Evolutionary conservation across 2,329 filamentous ascomycete genomes (phyloP).

Genomic region (Fusarium buharicum): DNA sequence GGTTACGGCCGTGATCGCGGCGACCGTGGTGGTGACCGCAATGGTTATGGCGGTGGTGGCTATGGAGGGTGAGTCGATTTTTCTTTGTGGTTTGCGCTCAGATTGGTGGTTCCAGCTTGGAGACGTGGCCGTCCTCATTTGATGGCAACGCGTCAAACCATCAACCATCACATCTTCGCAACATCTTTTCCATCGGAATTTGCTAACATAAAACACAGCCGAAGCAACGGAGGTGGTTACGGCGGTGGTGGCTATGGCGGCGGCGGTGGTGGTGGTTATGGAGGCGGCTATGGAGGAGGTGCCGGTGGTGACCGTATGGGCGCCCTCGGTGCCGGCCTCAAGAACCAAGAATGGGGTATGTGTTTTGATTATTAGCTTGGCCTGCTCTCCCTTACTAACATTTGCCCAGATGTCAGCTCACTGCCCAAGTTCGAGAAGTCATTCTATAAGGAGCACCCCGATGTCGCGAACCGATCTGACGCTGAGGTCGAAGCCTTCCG

Average conservation of each 20-base stretch:
- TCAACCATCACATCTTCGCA: slow-evolving; percentile 17
- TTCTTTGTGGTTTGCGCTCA: slow-evolving; percentile 19
- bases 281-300: slow-evolving; percentile 58
- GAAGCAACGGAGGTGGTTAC: slow-evolving; percentile 55
- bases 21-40: slow-evolving; percentile 60
- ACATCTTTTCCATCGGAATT: slow-evolving; percentile 18
- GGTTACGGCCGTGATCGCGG: slow-evolving; percentile 57
- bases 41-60: slow-evolving; percentile 53
- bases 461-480: slow-evolving; percentile 77
- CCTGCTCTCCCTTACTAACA: slow-evolving; percentile 45
- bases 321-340: slow-evolving; percentile 85
- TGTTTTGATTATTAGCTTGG: slow-evolving; percentile 50
- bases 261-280: slow-evolving; percentile 52
- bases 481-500: slow-evolving; percentile 91
- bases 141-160: slow-evolving; percentile 16
- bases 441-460: slow-evolving; percentile 96
- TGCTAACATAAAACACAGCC: slow-evolving; percentile 57
- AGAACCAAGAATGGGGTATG: slow-evolving; percentile 90
- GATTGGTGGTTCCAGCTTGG: slow-evolving; percentile 26
- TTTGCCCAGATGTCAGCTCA: slow-evolving; percentile 71
- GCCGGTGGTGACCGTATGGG: slow-evolving; percentile 94
- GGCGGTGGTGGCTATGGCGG: slow-evolving; percentile 53
- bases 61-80: slow-evolving; percentile 52
- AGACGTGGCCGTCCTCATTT: slow-evolving; percentile 21
- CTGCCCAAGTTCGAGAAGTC: slow-evolving; percentile 98